Evolutionary conservation across 31 red algal species (phyloP).

Genomic region (Endocladia muricata): DNA sequence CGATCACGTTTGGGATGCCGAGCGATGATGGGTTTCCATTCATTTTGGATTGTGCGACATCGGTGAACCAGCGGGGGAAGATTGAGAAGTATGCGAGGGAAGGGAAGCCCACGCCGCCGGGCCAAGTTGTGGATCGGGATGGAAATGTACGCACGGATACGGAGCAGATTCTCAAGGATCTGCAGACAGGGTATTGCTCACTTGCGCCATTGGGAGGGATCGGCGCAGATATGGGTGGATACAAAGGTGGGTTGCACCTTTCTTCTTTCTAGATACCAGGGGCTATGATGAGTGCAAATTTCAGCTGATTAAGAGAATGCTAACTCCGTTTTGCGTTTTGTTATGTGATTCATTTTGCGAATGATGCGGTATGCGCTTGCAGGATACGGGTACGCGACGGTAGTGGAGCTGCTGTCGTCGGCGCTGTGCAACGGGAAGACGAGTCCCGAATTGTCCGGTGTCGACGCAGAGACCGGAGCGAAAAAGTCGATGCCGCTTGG

Average conservation of each 20-base stretch:
- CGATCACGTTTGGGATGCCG: conserved; percentile 55
- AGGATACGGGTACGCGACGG: conserved; percentile 64
- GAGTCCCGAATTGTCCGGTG: conserved; percentile 56
- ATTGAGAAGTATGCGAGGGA: conserved; percentile 76
- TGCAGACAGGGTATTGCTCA: conserved; percentile 67
- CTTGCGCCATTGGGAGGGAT: conserved; percentile 65
- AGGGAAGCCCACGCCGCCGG: conserved; percentile 62
- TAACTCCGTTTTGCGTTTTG: too few species aligned
- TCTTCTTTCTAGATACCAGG: neutral
- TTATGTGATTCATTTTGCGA: too few species aligned
- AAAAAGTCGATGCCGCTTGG: conserved; percentile 63
- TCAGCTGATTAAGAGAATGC: too few species aligned
- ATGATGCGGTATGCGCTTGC: too few species aligned
- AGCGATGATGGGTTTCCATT: conserved; percentile 66
- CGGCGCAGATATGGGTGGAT: conserved; percentile 54
- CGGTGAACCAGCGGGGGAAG: conserved; percentile 67
- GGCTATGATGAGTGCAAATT: neutral
- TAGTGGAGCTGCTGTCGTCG: conserved; percentile 61
- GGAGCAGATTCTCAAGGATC: conserved; percentile 51
- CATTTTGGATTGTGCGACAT: conserved; percentile 65
- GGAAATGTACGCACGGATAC: conserved; percentile 71
- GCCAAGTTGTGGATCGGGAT: conserved; percentile 67
- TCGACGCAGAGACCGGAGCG: conserved; percentile 59
- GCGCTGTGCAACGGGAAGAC: conserved; percentile 45
- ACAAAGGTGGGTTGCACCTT: conserved; percentile 43